Base-by-base conservation (phyloP, 495 filamentous ascomycete species). In the Mytilinidion resinicola region DNA sequence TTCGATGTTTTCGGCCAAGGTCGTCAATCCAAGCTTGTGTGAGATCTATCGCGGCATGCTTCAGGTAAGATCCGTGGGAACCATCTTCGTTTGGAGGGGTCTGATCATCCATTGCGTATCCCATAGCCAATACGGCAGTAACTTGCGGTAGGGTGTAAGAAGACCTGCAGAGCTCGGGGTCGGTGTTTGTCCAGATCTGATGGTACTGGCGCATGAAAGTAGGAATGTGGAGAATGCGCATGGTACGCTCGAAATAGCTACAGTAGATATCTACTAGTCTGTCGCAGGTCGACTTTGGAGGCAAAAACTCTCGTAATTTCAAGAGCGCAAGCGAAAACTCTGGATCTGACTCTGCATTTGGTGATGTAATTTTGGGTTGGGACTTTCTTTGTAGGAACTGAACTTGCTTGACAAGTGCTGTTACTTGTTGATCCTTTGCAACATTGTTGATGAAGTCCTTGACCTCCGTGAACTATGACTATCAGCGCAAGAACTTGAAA, bases 241-340 rank as follows among this genome's bases (percentile, higher is more conserved):
- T 15, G 9, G 48, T 30, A 30, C 48, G 17, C 30, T 51, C 48
- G 17, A 19, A 51, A 21, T 19, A 21, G n/a, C 30, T 10, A 35
- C 17, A 51, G 48, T 51, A 51, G n/a, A 51, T 51, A 30, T 30
- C 9, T 19, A 51, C 30, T n/a, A 51, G 48, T 35, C 30, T 30
- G 8, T 51, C 48, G 30, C 48, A 51, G 7, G 30, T 20, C 1
- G 30, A 10, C 30, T 51, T 19, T 21, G 48, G 17, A 11, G 48
- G 48, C n/a, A 51, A 51, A 25, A 51, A 21, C 9, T 51, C 48
- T 21, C 17, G 48, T 25, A 51, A 51, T 33, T 51, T 51, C 17
- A 25, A 19, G 30, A 51, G 8, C 17, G 48, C 30, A 51, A 10
- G 17, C 30, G 48, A 10, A 30, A 33, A 33, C 20, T 51, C 48